Evolutionary conservation across 2,329 filamentous ascomycete genomes (phyloP), one percentile per base, ranked within the genome.

Genomic region (Pestalotiopsis sp.): DNA sequence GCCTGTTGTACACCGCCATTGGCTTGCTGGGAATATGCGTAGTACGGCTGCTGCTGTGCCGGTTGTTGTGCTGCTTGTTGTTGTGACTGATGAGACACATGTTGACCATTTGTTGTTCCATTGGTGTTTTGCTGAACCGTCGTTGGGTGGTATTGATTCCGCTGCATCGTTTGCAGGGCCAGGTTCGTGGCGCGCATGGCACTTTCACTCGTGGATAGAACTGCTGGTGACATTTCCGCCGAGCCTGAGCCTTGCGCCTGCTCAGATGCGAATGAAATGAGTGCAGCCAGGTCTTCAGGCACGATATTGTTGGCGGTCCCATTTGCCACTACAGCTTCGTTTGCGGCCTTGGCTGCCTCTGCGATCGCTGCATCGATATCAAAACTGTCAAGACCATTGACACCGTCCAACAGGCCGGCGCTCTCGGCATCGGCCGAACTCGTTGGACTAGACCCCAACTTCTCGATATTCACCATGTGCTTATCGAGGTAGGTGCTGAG

Each of bases 401-500:
- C 63, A 66, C 68, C 70, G 9, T 75, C 74, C 25, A 70, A 68
- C 25, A 74, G 72, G 1, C 66, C 62, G 2, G 68, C 67, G 57
- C 72, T 73, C 5, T 77, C 76, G 38, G 70, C 58, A 23, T 68
- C 27, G 6, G 66, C 41, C 14, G 73, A 74, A 38, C 78, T 75
- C 5, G 74, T 69, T 60, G 70, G 72, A 25, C 71, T 71, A 20
- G 73, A 72, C 23, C 75, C 76, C 63, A 76, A 71, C 23, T 69
- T 70, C 52, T 76, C 75, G 64, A 79, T 78, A 9, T 52, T 72
- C 38, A 75, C 72, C 45, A 78, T 78, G 45, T 78, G 74, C 12
- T 78, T 76, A 64, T 78, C 77, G 56, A 79, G 72, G 62, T 75
- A 78, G 0, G 74, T 76, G 69, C 76, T 79, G 2, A 79, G 69